phyloP scores from a whole-genome alignment of 2,329 filamentous ascomycete species.

The Aspergillus pseudonomiae region DNA sequence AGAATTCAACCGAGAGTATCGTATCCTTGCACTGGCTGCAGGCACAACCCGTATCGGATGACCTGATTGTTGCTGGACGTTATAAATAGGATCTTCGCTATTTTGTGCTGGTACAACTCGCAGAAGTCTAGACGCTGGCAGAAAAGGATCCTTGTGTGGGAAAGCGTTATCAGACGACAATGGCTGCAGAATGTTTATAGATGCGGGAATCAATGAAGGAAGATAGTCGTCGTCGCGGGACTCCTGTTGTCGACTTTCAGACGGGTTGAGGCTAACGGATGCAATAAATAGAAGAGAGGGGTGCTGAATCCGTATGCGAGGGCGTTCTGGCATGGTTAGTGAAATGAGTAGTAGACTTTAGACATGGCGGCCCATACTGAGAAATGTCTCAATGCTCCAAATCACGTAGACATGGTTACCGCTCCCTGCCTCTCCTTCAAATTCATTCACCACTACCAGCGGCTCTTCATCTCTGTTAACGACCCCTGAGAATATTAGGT shows the following conservation, averaged over 20 bases:
- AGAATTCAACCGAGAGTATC: slow-evolving; percentile 54
- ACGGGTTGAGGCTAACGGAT: slow-evolving; percentile 49
- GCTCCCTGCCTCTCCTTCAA: slow-evolving; percentile 40
- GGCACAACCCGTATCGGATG: slow-evolving; percentile 59
- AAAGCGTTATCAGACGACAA: slow-evolving; percentile 55
- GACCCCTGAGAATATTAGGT: slow-evolving; percentile 47
- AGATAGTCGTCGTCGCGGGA: slow-evolving; percentile 55
- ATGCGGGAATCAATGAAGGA: slow-evolving; percentile 57
- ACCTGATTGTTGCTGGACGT: slow-evolving; percentile 57
- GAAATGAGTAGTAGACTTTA: background rate
- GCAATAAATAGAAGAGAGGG: slow-evolving; percentile 60
- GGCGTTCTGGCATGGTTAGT: slow-evolving; percentile 36
- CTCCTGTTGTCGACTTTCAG: slow-evolving; percentile 41
- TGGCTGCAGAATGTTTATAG: slow-evolving; percentile 60
- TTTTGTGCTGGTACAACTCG: slow-evolving; percentile 58
- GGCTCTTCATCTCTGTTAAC: slow-evolving; percentile 46
- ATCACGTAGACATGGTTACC: slow-evolving; percentile 47
- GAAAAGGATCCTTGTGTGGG: slow-evolving; percentile 52
- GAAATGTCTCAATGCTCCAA: slow-evolving; percentile 48
- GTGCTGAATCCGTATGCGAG: slow-evolving; percentile 57
- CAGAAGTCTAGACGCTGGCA: slow-evolving; percentile 61
- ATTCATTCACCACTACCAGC: slow-evolving; percentile 48
- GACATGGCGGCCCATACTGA: slow-evolving; percentile 36
- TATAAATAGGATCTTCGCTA: slow-evolving; percentile 53
- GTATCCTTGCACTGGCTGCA: slow-evolving; percentile 58